Conservation (phyloP, 768 basidiomycete species). For the Serendipita sp. region DNA sequence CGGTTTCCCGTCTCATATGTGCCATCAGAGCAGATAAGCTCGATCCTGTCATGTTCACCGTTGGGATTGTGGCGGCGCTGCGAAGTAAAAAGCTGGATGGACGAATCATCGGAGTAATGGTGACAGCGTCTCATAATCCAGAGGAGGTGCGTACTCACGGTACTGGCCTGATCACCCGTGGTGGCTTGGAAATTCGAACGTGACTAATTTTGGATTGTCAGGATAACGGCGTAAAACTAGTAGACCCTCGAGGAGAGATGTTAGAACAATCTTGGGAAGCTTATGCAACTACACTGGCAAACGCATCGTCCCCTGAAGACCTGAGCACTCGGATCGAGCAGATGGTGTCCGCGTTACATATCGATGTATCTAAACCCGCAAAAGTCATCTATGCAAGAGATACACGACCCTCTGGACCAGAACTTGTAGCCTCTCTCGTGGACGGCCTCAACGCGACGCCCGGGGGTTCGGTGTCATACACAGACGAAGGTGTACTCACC, state of each 20-base stretch:
- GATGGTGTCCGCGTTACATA: constrained; percentile 47
- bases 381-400: constrained; percentile 84
- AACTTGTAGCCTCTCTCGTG: constrained; percentile 59
- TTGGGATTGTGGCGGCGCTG: constrained; percentile 77
- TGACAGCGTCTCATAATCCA: constrained; percentile 99
- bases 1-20: constrained; percentile 10
- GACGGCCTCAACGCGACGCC: constrained; percentile 67
- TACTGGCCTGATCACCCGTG: constrained; percentile 7
- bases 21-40: constrained; percentile 43
- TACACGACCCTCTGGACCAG: constrained; percentile 74
- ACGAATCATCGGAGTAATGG: constrained; percentile 90
- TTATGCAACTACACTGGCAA: constrained; percentile 75
- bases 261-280: constrained; percentile 83
- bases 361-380: constrained; percentile 65
- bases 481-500: constrained; percentile 72
- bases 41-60: constrained; percentile 86
- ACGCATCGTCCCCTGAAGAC: constrained; percentile 58
- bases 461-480: constrained; percentile 17
- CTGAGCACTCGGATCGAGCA: constrained; percentile 48
- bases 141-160: constrained; percentile 44
- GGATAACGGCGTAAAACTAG: constrained; percentile 98
- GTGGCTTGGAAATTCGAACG: neutral
- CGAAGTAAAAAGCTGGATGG: constrained; percentile 87
- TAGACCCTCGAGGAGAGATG: constrained; percentile 97
- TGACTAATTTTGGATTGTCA: constrained; percentile 19